Evolutionary conservation across 2,329 filamentous ascomycete genomes (phyloP), one percentile per base, ranked within the genome.

Genomic region (Paraconiothyrium sp.): DNA sequence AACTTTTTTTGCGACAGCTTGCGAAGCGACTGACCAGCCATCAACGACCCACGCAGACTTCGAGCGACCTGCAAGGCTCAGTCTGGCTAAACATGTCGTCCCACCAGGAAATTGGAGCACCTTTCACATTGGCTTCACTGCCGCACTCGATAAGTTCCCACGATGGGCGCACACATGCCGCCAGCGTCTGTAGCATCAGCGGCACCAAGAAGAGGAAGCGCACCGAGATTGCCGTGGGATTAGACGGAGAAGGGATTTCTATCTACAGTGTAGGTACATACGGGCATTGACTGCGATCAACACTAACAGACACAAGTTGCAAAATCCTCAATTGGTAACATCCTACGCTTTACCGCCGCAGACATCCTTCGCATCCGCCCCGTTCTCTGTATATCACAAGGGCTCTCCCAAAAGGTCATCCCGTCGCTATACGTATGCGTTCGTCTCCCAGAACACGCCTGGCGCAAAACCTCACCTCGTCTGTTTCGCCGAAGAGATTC

Each of bases 331-430:
- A 67, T 81, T 88, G 9, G 80, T 87, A 20, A 84, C 85, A 37
- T 89, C 87, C 16, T 88, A 89, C 73, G 85, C 87, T 55, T 79
- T 89, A 16, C 86, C 88, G 39, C 87, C 88, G 32, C 84, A 88
- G 69, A 84, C 85, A 27, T 82, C 80, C 16, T 86, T 89, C 72
- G 81, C 83, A 57, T 85, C 85, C 56, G 80, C 84, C 37, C 87
- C 88, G 56, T 87, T 82, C 71, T 89, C 87, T 27, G 80, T 88
- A 48, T 84, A 86, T 72, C 79, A 81, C 64, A 86, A 84, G 72
- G 73, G 80, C 48, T 70, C 76, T 34, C 80, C 80, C 35, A 80
- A 78, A 39, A 75, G 76, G 11, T 68, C 74, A 3, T 78, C 83
- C 1, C 83, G 82, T 59, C 82, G 88, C 68, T 84, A 84, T 57